These are phyloP conservation scores for Xylariales sp. DNA, from an alignment of 2,329 filamentous ascomycete species.

Conservation along the genomic window DNA sequence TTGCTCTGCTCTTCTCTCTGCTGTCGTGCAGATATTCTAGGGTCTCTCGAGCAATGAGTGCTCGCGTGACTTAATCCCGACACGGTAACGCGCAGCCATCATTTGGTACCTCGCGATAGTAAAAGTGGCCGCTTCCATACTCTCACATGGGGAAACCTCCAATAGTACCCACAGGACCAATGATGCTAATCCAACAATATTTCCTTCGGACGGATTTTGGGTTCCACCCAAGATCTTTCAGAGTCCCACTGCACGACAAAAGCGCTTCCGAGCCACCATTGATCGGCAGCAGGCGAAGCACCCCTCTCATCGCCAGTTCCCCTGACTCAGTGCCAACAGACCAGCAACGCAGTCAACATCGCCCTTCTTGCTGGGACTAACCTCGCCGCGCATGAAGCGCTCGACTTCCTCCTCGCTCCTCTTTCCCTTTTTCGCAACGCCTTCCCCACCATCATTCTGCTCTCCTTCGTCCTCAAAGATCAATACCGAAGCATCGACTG, in stretches of 20 bases:
- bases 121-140: no score
- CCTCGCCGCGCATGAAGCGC: constrained; percentile 64
- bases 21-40: neutral
- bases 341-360: constrained; percentile 88
- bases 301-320: constrained; percentile 80
- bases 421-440: neutral
- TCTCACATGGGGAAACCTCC: no score
- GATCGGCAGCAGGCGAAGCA: no score
- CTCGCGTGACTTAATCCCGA: no score
- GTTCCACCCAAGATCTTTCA: neutral
- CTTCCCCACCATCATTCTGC: constrained; percentile 1
- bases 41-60: neutral
- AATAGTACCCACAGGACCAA: no score
- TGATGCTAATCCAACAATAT: no score
- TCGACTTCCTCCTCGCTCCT: constrained; percentile 58
- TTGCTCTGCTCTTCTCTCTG: neutral
- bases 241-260: neutral
- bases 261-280: no score
- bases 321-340: constrained; percentile 83
- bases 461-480: constrained; percentile 49
- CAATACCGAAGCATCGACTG: constrained; percentile 26
- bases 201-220: no score
- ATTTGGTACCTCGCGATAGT: no score
- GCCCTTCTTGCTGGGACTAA: constrained; percentile 66
- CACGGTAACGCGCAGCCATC: no score